Evolutionary conservation across 2,329 filamentous ascomycete genomes (phyloP), one percentile per base, ranked within the genome.

Genomic region (Epichloe sylvatica): DNA sequence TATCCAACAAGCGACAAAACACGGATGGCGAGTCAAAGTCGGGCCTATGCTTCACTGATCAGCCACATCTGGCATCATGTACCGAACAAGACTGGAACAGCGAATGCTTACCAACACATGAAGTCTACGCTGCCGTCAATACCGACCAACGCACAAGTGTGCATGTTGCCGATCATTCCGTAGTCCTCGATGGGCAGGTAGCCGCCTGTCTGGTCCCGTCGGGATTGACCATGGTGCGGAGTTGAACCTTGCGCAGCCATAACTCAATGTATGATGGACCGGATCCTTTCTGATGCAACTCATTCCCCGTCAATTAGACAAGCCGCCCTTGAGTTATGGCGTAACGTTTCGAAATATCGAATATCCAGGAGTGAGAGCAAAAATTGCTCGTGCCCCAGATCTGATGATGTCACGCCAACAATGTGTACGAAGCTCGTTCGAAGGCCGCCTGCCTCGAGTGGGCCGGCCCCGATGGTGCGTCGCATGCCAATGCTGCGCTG

Each of bases 101-200:
- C 40, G 47, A 37, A 19, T 50, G 55, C 72, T 64, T 59, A 80
- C 80, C 83, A 89, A 64, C 83, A 88, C 82, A 88, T 84, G 57
- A 81, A 86, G 60, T 87, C 84, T 51, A 89, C 65, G 55, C 82
- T 83, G 23, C 84, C 84, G 59, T 84, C 80, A 60, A 84, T 84
- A 55, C 81, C 83, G 21, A 86, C 75, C n/a, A 87, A 69, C 13
- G 84, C 83, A 67, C 82, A 86, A 1, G 84, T 89, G 58, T 81
- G 76, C 83, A 89, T 86, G 60, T 88, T 87, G 23, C 84, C 84
- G 57, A 89, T 86, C 64, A 89, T 75, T 49, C 84, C 84, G 71
- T 88, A 88, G 64, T 88, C 78, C 60, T 88, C 84, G 55, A 87
- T 84, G 44, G 76, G 75, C 30, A 78, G 69, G 56, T 78, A 79